Conservation (phyloP, 1,284 basidiomycete genomes). For the Cryptococcus sp. region DNA sequence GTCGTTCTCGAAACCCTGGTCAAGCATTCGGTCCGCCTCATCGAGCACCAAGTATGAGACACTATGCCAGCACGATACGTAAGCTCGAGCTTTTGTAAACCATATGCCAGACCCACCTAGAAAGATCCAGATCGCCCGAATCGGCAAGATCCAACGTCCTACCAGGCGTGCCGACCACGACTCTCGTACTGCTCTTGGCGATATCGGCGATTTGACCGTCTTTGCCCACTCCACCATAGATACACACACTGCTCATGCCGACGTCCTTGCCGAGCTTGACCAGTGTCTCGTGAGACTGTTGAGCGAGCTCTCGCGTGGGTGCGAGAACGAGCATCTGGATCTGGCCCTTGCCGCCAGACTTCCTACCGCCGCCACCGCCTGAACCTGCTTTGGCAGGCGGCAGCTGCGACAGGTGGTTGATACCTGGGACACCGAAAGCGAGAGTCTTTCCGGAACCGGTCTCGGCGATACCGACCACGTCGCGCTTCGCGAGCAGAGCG, state of each 20-base stretch:
- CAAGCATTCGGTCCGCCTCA: constrained; percentile 97
- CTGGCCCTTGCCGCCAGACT: constrained; percentile 49
- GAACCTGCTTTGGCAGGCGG: constrained; percentile 12
- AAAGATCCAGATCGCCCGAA: constrained; percentile 80
- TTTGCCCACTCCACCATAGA: constrained; percentile 92
- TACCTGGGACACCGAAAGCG: constrained; percentile 84
- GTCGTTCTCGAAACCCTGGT: constrained; percentile 98
- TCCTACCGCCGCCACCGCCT: constrained; percentile 25
- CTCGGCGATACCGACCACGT: constrained; percentile 96
- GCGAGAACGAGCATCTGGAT: constrained; percentile 84
- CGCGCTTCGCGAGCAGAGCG: constrained; percentile 74
- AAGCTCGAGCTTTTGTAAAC: background rate
- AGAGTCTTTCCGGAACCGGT: constrained; percentile 97
- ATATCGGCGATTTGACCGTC: constrained; percentile 70
- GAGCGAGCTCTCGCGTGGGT: constrained; percentile 90
- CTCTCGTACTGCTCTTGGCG: constrained; percentile 64
- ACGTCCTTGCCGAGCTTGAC: constrained; percentile 73
- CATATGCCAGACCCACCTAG: constrained; percentile 58
- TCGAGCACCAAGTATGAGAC: constrained; percentile 93
- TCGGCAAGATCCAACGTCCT: constrained; percentile 86
- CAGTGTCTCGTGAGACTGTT: constrained; percentile 90
- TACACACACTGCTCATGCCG: constrained; percentile 76
- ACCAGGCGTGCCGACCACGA: constrained; percentile 93
- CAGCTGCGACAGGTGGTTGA: constrained; percentile 61
- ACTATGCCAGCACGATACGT: constrained; percentile 49